Base-by-base conservation (phyloP, 805 yeast genomes). In the Kodamaea restingae region DNA sequence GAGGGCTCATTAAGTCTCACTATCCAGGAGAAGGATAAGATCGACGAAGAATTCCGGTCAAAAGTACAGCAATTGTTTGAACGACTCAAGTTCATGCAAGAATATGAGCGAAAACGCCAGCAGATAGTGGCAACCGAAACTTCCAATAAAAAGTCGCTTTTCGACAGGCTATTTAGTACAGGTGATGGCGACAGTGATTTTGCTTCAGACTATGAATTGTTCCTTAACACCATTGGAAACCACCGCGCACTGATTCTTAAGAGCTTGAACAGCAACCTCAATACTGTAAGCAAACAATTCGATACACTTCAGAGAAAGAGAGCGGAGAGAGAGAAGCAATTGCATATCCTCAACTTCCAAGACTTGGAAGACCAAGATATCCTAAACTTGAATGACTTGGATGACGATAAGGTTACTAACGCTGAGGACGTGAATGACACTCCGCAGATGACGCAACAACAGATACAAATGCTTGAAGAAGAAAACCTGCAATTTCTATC, bases 401-500 rank as follows among this genome's bases (percentile, higher is more conserved):
- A 52, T 8, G 42, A 35, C 17, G 34, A 33, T 8, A 25, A 15
- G 11, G 25, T 35, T 15, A 37, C 30, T 14, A 6, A 6, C 4
- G 4, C 20, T 6, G 41, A 26, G 12, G 36, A 26, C 14, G 15
- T 26, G 10, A 38, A 39, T 11, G 32, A 15, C 4, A 35, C 35
- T 4, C 49, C 46, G 7, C 49, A 51, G 11, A 52, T 75, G 4
- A 49, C 75, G 0, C 77, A 73, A 39, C 77, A 76, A 42, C 88
- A 82, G 51, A 48, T 81, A 11, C 80, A 77, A 48, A 65, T 74
- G 36, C 60, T 82, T 21, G 73, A 76, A 40, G 58, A 62, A 14
- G 93, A 84, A 52, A 84, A 81, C 54, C 67, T 74, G 40, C 75
- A 75, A 42, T 54, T 76, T 24, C 53, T 82, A 10, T 67, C 71